These are phyloP conservation scores for Globisporangium polare DNA, from an alignment of 352 stramenopile genomes.

Conservation along the genomic window DNA sequence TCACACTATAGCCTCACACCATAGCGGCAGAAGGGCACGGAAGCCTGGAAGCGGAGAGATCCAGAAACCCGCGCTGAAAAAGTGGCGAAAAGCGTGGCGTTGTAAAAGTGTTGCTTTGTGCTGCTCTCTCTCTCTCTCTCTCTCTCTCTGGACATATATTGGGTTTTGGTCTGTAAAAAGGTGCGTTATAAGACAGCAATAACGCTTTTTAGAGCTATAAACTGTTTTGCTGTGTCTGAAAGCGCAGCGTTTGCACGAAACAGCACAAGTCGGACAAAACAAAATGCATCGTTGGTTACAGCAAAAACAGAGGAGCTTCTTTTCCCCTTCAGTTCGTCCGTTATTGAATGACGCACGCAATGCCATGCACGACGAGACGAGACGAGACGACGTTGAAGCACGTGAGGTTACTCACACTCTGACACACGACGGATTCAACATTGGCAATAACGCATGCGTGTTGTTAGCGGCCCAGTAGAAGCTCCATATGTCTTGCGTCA, in stretches of 20 bases:
- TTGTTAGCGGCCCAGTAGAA: background rate
- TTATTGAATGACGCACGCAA: slow-evolving; percentile 1
- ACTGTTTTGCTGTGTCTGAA: too few species aligned
- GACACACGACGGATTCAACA: background rate
- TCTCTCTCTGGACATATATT: background rate
- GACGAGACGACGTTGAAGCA: background rate
- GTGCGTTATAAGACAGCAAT: background rate
- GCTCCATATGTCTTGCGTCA: background rate
- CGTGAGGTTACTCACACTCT: background rate
- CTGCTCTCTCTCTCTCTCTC: too few species aligned
- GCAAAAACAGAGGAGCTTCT: background rate
- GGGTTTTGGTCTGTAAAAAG: background rate
- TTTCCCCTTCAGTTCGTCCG: background rate
- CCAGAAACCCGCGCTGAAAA: slow-evolving; percentile 10
- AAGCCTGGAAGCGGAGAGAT: slow-evolving; percentile 1
- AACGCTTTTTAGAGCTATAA: too few species aligned
- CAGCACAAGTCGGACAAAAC: too few species aligned
- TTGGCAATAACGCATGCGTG: background rate
- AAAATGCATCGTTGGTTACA: background rate
- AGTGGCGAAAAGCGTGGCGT: slow-evolving; percentile 6
- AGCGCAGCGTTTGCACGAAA: too few species aligned
- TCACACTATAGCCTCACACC: too few species aligned
- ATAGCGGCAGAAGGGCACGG: too few species aligned
- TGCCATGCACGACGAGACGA: background rate
- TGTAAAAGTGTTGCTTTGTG: slow-evolving; percentile 8